Evolutionary conservation across 2,329 filamentous ascomycete genomes (phyloP).

Genomic region (Hypocreales sp.): DNA sequence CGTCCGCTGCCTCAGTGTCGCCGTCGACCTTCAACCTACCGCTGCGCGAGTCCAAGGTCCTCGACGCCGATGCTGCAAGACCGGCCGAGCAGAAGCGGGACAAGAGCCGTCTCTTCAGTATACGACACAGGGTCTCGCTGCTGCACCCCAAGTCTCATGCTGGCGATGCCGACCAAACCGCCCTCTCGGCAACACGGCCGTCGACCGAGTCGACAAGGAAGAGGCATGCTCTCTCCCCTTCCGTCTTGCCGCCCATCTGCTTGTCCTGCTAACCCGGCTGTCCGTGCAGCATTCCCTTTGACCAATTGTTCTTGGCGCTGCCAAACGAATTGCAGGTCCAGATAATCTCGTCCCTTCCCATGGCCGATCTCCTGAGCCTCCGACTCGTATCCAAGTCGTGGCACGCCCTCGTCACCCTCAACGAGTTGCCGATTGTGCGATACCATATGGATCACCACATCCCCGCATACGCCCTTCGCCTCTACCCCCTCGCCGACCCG

Average conservation of each 20-base stretch:
- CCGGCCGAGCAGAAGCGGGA: slow-evolving; percentile 21
- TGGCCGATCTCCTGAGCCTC: slow-evolving; percentile 44
- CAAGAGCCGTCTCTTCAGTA: slow-evolving; percentile 25
- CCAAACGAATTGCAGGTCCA: slow-evolving; percentile 49
- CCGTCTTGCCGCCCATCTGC: not conserved
- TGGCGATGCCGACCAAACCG: slow-evolving; percentile 5
- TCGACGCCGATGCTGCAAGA: slow-evolving; percentile 15
- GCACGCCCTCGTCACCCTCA: slow-evolving; percentile 42
- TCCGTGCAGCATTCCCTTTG: slow-evolving; percentile 27
- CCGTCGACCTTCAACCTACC: slow-evolving; percentile 33
- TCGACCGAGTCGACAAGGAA: slow-evolving; percentile 14
- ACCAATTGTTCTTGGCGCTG: slow-evolving; percentile 40
- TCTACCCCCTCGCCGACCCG: slow-evolving; percentile 38
- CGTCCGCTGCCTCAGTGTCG: slow-evolving; percentile 10
- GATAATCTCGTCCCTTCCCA: slow-evolving; percentile 42
- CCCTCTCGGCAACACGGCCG: slow-evolving; percentile 5
- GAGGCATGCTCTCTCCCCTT: slow-evolving; percentile 11
- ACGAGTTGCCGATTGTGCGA: slow-evolving; percentile 45
- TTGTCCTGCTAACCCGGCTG: slow-evolving; percentile 6
- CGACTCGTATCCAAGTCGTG: slow-evolving; percentile 42
- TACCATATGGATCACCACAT: slow-evolving; percentile 44
- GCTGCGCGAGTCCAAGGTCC: slow-evolving; percentile 22
- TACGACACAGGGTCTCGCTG: slow-evolving; percentile 23
- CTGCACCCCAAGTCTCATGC: slow-evolving; percentile 17
- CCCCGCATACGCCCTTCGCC: slow-evolving; percentile 41